Evolutionary conservation across 2,329 filamentous ascomycete genomes (phyloP), one percentile per base, ranked within the genome.

Genomic region (Epichloe festucae): DNA sequence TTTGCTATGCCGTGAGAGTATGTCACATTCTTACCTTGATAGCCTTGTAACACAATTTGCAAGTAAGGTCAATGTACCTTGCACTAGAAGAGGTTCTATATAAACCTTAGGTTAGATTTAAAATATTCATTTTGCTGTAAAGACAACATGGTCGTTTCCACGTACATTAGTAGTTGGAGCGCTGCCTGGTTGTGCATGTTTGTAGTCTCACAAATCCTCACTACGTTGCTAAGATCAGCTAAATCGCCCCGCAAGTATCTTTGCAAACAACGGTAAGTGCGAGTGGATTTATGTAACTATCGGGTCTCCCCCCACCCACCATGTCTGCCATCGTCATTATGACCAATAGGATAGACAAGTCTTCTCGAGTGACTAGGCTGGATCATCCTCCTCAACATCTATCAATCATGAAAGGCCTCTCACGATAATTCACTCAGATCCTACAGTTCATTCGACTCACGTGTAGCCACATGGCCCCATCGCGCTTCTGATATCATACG

Each of bases 231-330:
- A 39, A 17, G 17, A 12, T 12, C 12, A 40, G 5, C 31, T 21
- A 46, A 46, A 15, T n/a, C 27, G 43, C 27, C 48, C 12, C 27
- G 17, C 31, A 50, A 36, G 34, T 46, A 34, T 11, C 41, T n/a
- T 39, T 45, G 34, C 12, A 36, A 5, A 23, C 21, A 15, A 14
- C 5, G 35, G 42, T 46, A 41, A 40, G 35, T 23, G 17, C 19
- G 21, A 27, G 43, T 21, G 35, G 49, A n/a, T n/a, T 17, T 51
- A 51, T 51, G 49, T 36, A 51, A 46, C 49, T 46, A 51, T 41
- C 49, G 49, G 43, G 49, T 51, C 31, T 10, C 31, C 31, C 19
- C 14, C 10, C 34, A 23, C 34, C 45, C 10, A 14, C 36, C 48
- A 34, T 10, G 11, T n/a, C 31, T 3, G 17, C 34, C 48, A 39